phyloP scores from a whole-genome alignment of 169 alveolate species.

The Plasmodium fragile region DNA sequence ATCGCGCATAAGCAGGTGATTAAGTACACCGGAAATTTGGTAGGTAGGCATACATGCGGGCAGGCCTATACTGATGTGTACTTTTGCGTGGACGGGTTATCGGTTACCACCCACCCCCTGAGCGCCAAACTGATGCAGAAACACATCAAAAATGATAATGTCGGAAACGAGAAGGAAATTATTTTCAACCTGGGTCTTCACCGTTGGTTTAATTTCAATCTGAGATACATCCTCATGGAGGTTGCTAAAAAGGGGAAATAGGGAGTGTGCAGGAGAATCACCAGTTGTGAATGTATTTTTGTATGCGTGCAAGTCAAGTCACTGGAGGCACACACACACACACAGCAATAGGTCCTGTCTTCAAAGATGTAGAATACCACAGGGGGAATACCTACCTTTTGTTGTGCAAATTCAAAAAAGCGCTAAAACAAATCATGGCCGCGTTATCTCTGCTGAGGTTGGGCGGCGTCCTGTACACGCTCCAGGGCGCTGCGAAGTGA shows the following conservation, averaged over 20 bases:
- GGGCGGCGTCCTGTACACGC: conserved; percentile 42
- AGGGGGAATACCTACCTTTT: conserved; percentile 1
- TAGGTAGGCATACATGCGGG: neutral
- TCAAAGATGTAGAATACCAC: neutral
- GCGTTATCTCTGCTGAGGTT: conserved; percentile 72
- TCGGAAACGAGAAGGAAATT: conserved; percentile 63
- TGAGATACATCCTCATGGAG: conserved; percentile 34
- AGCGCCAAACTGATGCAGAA: conserved; percentile 9
- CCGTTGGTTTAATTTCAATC: conserved; percentile 49
- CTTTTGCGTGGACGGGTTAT: neutral
- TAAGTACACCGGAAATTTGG: neutral
- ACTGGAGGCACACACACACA: neutral
- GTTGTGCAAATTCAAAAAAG: conserved; percentile 61
- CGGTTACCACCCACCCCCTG: neutral
- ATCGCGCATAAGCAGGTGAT: neutral
- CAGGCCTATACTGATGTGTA: neutral
- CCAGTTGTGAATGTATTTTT: neutral
- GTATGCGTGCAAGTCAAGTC: neutral
- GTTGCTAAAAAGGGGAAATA: conserved; percentile 10
- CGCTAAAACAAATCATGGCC: conserved; percentile 49
- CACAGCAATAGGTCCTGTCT: neutral
- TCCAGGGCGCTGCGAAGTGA: conserved; percentile 45
- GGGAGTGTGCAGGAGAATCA: neutral
- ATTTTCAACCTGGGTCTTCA: conserved; percentile 38
- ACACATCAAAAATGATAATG: conserved; percentile 66